Conservation (phyloP, 2,329 filamentous ascomycete species). For the Xylariomycetidae sp. region DNA sequence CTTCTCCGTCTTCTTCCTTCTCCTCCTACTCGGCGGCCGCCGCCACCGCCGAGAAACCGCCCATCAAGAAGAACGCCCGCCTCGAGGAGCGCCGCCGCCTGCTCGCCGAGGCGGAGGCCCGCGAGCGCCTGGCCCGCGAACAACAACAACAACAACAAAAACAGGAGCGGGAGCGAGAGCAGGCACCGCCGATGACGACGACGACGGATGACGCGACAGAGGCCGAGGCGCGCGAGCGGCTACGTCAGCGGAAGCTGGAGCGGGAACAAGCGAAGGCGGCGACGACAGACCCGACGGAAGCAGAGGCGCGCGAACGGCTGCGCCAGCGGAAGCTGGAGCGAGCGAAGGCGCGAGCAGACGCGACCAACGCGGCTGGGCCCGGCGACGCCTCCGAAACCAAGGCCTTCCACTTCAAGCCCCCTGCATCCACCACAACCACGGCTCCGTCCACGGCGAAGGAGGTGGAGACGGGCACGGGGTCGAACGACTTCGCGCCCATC, state of each 20-base stretch:
- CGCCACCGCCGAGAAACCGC: slow-evolving; percentile 4
- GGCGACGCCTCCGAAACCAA: background rate
- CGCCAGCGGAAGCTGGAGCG: slow-evolving; percentile 10
- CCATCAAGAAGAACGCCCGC: slow-evolving; percentile 23
- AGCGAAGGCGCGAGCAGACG: slow-evolving; percentile 8
- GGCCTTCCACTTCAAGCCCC: background rate
- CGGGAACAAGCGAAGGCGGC: slow-evolving; percentile 10
- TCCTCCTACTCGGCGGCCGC: slow-evolving; percentile 33
- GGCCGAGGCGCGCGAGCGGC: no score
- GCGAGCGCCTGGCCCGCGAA: no score
- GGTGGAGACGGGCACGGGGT: slow-evolving; percentile 28
- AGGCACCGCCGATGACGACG: slow-evolving; percentile 6
- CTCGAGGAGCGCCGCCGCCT: slow-evolving; percentile 37
- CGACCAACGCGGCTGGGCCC: background rate
- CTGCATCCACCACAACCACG: slow-evolving; percentile 5
- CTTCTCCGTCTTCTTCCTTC: slow-evolving; percentile 27
- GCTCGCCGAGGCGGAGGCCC: slow-evolving; percentile 35
- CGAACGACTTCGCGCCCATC: slow-evolving; percentile 30
- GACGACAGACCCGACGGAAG: slow-evolving; percentile 12
- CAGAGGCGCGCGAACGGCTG: no score
- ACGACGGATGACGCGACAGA: slow-evolving; percentile 11
- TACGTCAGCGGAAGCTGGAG: slow-evolving; percentile 8
- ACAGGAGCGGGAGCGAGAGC: slow-evolving; percentile 34
- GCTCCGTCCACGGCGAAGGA: slow-evolving; percentile 36
- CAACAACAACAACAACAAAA: no score